phyloP scores from a whole-genome alignment of 495 filamentous ascomycete species.

The Pseudevernia furfuracea region DNA sequence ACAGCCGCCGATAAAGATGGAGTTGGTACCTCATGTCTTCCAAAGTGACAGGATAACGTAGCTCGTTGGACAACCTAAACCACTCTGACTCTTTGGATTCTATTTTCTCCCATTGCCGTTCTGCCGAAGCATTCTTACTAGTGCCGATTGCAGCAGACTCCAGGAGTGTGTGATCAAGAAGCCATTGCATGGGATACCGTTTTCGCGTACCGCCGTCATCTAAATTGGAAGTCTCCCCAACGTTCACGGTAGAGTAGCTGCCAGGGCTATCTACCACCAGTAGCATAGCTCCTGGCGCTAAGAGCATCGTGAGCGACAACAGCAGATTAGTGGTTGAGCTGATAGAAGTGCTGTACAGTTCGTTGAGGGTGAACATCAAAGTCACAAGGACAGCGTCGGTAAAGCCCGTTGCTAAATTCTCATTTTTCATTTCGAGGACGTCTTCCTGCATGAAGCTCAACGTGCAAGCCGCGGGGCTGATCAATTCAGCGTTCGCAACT shows the following conservation, averaged over 20 bases:
- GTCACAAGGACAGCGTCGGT: constrained; percentile 54
- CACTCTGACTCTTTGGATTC: constrained; percentile 67
- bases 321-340: constrained; percentile 68
- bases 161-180: constrained; percentile 76
- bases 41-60: constrained; percentile 75
- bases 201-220: constrained; percentile 41
- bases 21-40: constrained; percentile 95
- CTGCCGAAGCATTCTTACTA: constrained; percentile 13
- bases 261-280: constrained; percentile 91
- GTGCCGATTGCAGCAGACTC: constrained; percentile 31
- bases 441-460: constrained; percentile 54
- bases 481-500: constrained; percentile 38
- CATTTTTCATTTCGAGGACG: constrained; percentile 46
- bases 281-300: constrained; percentile 55
- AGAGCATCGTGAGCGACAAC: constrained; percentile 48
- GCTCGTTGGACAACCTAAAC: constrained; percentile 62
- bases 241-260: constrained; percentile 71
- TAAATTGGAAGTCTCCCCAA: constrained; percentile 33
- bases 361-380: constrained; percentile 92
- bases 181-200: constrained; percentile 87
- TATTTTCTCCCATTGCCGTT: constrained; percentile 60
- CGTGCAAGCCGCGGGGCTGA: constrained; percentile 33
- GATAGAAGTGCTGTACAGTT: constrained; percentile 75
- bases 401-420: constrained; percentile 37
- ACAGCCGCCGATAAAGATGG: constrained; percentile 58